Evolutionary conservation across 2,329 filamentous ascomycete genomes (phyloP), one percentile per base, ranked within the genome.

Genomic region (Cadophora malorum): DNA sequence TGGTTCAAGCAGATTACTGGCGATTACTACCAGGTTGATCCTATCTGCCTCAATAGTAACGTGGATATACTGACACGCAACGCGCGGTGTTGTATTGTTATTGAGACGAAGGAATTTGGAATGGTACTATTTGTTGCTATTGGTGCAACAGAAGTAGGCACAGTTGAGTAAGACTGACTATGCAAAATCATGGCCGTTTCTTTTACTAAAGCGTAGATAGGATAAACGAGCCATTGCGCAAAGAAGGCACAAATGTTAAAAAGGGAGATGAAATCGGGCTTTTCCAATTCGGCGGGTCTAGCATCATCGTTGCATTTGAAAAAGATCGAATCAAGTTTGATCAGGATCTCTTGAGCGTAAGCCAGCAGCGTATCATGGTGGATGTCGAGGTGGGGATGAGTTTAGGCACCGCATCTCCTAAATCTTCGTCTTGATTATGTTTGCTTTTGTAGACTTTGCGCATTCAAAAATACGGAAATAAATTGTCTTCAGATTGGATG

Each of bases 11-110:
- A 76, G n/a, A 77, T 82, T n/a, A 78, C 79, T 0, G 80, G 81
- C 0, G 77, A 80, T 61, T 81, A 81, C 67, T 82, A 81, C 64
- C 75, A 80, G 61, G 79, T 82, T 38, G 79, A 82, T 70, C 78
- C 81, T 25, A 38, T 66, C 21, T 49, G 9, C 31, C 47, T 25
- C 12, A 53, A 12, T 14, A 25, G 50, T 25, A 12, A 53, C 25
- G n/a, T 25, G 28, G 50, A 53, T 25, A 45, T 45, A 45, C 19
- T 19, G 41, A 45, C 41, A 45, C 41, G 41, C 16, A 45, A 45
- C 41, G 14, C 41, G 41, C 41, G 41, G 41, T 45, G 6, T 45
- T 45, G 14, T 45, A 19, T 45, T 45, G 12, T 45, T 45, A 16
- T 45, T 45, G 12, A 45, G 14, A 45, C 41, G 41, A 19, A 45